phyloP scores from a whole-genome alignment of 768 basidiomycete species.

The Cystofilobasidium capitatum region DNA sequence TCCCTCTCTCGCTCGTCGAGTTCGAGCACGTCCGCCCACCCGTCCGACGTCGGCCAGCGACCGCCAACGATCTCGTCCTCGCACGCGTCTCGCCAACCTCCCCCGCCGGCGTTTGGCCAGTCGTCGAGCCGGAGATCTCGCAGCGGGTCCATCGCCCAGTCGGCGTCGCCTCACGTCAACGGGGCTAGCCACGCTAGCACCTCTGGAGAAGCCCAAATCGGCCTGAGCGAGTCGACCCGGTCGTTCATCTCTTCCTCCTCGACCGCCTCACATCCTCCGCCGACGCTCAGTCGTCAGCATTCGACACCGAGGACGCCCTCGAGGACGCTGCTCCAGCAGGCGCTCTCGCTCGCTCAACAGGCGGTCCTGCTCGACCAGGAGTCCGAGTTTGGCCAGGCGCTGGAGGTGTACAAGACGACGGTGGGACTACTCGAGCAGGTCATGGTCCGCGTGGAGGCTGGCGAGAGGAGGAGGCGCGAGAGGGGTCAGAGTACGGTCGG shows the following conservation, averaged over 20 bases:
- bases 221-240: background rate
- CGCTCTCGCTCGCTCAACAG: background rate
- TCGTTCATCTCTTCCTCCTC: background rate
- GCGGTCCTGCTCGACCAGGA: constrained; percentile 8
- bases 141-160: background rate
- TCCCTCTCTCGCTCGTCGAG: background rate
- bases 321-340: constrained; percentile 10
- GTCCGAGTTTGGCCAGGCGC: background rate
- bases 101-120: background rate
- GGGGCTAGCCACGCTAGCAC: background rate
- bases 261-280: background rate
- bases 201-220: background rate
- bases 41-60: background rate
- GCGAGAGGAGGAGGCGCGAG: background rate
- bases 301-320: constrained; percentile 2
- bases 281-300: background rate
- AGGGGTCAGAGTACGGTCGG: background rate
- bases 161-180: too few relatives aligned
- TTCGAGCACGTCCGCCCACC: background rate
- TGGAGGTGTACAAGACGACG: constrained; percentile 2
- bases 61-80: background rate
- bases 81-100: background rate
- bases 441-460: constrained; percentile 9
- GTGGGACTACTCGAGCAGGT: constrained; percentile 1
- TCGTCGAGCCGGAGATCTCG: too few relatives aligned